Percentiles rank a stretch among this genome's conserved stretches.
Conservation (phyloP, 2,329 filamentous ascomycete species). For the Teratosphaeria gauchensis region DNA sequence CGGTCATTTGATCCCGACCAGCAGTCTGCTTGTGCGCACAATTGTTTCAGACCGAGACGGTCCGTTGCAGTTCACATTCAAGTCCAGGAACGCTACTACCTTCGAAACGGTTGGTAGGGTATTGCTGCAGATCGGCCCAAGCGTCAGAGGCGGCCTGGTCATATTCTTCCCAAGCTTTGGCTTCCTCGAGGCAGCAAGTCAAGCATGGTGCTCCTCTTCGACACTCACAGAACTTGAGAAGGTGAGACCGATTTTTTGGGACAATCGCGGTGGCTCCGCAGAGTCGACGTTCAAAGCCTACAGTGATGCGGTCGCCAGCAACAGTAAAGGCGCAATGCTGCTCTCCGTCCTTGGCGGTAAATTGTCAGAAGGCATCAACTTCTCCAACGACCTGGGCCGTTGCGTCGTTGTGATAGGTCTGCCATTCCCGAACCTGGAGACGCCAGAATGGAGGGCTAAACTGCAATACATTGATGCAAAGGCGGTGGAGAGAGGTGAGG, state of each 20-base stretch:
- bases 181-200: constrained; percentile 65
- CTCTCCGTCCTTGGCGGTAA: constrained; percentile 90
- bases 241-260: constrained; percentile 41
- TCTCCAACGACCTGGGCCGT: constrained; percentile 79
- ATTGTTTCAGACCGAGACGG: constrained; percentile 43
- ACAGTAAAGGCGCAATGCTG: constrained; percentile 59
- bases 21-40: constrained; percentile 71
- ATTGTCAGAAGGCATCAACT: constrained; percentile 96
- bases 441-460: constrained; percentile 87
- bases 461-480: constrained; percentile 72
- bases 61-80: constrained; percentile 79
- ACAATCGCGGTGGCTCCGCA: constrained; percentile 44
- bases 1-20: constrained; percentile 80
- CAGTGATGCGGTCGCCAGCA: constrained; percentile 48
- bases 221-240: constrained; percentile 19
- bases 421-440: constrained; percentile 83
- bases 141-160: constrained; percentile 80
- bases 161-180: constrained; percentile 94
- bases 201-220: constrained; percentile 29
- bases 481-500: constrained; percentile 27
- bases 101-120: constrained; percentile 61
- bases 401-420: constrained; percentile 87
- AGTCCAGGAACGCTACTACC: constrained; percentile 60
- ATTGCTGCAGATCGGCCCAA: constrained; percentile 59
- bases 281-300: constrained; percentile 70